Percentiles rank a stretch among this genome's conserved stretches.
phyloP scores from a whole-genome alignment of 305 asterid species.

The Rubia tinctorum region DNA sequence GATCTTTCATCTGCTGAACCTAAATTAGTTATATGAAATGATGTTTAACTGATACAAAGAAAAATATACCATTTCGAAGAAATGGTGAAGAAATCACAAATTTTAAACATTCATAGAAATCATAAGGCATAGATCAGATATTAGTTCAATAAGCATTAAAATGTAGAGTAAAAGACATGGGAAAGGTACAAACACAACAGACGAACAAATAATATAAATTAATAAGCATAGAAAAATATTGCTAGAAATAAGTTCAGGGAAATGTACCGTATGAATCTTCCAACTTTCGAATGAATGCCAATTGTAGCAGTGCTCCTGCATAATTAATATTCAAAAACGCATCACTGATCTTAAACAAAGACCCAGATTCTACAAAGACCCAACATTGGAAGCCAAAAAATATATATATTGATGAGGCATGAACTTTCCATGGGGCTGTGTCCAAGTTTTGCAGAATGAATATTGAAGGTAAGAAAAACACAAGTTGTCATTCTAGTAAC shows the following conservation, averaged over 20 bases:
- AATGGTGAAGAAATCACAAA: not conserved
- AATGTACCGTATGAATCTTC: conserved; percentile 73
- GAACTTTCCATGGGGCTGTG: not conserved
- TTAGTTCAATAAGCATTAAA: not conserved
- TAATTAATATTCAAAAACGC: conserved; percentile 1
- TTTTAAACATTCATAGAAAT: not conserved
- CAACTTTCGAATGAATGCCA: conserved; percentile 64
- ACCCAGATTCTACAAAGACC: not conserved
- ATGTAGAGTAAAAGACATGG: not conserved
- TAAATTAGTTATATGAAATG: not conserved
- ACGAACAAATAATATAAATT: not conserved
- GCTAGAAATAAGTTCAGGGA: conserved; percentile 7
- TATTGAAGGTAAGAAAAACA: not conserved
- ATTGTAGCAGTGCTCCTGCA: conserved; percentile 71
- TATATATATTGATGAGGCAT: not conserved
- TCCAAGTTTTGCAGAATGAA: not conserved
- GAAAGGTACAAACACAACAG: not conserved
- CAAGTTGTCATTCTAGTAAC: not conserved
- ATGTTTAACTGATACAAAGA: not conserved
- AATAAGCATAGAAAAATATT: not conserved
- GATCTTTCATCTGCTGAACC: not conserved
- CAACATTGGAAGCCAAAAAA: not conserved
- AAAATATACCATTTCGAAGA: conserved; percentile 6
- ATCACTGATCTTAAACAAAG: conserved; percentile 6
- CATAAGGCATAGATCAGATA: not conserved